Base-by-base conservation (phyloP, 2,329 filamentous ascomycete genomes). In the Aspergillus latus region DNA sequence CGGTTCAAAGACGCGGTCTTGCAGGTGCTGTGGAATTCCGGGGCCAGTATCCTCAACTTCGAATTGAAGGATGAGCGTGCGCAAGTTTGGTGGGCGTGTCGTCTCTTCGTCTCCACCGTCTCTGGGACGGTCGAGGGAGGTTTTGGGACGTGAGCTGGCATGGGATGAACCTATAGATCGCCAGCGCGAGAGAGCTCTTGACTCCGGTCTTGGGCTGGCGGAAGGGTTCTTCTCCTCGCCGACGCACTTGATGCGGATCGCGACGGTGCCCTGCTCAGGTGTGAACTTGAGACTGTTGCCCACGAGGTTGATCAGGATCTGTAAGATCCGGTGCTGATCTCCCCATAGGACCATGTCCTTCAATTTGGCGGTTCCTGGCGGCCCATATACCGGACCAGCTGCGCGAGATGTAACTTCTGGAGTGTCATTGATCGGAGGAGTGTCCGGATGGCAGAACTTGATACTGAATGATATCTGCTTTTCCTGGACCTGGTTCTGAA, bases 281-380 rank as follows among this genome's bases (percentile, higher is more conserved):
- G 92, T 96, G 67, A 97, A 96, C 70, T 97, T 97, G 43, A 96
- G 77, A 70, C 88, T 90, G 75, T 97, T 97, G 72, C 89, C 92
- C 46, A 96, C 90, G 32, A 97, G 79, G 68, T 69, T 69, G 60
- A 69, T 96, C 46, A 96, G 84, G n/a, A 96, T 89, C 70, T 96
- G 92, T 28, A 96, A 76, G 39, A 96, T 94, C 44, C 92, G 82
- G 67, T 96, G 91, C 63, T 94, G 89, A 65, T 97, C 92, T n/a
- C 92, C 92, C 85, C 90, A 94, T 1, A 97, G 78, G 49, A 89
- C 87, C 87, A 95, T 92, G 61, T 96, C 90, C 68, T 89, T 90
- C 26, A 96, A 72, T 15, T 87, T 80, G 8, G 88, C 88, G 3
- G 84, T 79, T 4, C 88, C 88, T 30, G 80, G 77, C 1, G 87